Conservation (phyloP, 164 flowering plant species). For the Taxillus chinensis region DNA sequence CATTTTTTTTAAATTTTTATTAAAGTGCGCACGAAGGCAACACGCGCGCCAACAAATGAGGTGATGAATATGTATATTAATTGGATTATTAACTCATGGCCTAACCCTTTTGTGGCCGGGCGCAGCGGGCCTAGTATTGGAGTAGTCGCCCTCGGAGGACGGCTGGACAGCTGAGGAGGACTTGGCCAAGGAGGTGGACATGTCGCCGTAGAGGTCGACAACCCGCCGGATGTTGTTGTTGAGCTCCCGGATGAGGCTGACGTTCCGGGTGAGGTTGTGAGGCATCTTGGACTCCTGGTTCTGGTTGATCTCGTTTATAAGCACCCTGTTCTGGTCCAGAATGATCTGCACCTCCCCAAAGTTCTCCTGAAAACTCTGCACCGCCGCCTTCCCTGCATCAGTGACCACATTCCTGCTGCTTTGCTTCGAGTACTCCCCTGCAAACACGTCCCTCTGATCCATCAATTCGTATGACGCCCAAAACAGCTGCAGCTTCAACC, state of each 20-base stretch:
- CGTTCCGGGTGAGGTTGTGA: constrained; percentile 53
- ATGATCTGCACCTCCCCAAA: constrained; percentile 55
- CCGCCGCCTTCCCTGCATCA: constrained; percentile 33
- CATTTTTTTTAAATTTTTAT: too few relatives aligned
- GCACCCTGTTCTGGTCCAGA: constrained; percentile 52
- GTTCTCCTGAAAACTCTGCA: constrained; percentile 53
- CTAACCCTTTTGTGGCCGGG: constrained; percentile 37
- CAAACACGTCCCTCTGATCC: constrained; percentile 30
- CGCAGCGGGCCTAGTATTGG: constrained; percentile 5
- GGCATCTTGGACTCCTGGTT: constrained; percentile 60
- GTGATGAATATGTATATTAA: too few relatives aligned
- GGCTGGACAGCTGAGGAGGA: constrained; percentile 30
- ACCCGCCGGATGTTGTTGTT: constrained; percentile 60
- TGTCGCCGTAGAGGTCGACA: constrained; percentile 52
- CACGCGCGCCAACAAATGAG: too few relatives aligned
- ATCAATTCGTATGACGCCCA: too few relatives aligned
- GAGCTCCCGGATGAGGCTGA: constrained; percentile 56
- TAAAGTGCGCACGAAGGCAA: too few relatives aligned
- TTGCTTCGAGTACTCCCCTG: constrained; percentile 19
- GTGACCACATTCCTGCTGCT: constrained; percentile 2
- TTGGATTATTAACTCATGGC: constrained; percentile 8
- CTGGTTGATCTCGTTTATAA: constrained; percentile 62
- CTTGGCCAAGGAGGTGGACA: constrained; percentile 38
- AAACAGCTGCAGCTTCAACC: too few relatives aligned
- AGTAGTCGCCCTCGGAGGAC: constrained; percentile 49